phyloP scores from a whole-genome alignment of 495 filamentous ascomycete species.

The Neurospora sp. region DNA sequence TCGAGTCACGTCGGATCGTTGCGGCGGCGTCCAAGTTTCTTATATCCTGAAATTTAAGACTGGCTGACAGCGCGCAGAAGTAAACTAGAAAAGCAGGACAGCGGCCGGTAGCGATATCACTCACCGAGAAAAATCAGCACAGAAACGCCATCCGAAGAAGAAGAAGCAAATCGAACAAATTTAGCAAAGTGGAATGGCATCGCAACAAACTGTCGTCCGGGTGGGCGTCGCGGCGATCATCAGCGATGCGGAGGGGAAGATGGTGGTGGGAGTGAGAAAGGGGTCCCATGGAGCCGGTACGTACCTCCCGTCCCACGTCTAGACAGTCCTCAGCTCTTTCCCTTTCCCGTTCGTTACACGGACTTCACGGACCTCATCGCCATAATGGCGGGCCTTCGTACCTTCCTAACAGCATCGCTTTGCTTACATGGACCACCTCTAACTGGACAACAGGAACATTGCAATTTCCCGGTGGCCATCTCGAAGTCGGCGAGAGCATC shows the following conservation, averaged over 20 bases:
- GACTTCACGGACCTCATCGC: background rate
- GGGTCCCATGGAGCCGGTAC: slow-evolving; percentile 30
- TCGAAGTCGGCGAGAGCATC: slow-evolving; percentile 52
- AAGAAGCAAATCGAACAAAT: background rate
- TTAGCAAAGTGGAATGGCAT: slow-evolving; percentile 7
- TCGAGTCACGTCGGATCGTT: background rate
- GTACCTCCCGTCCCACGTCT: slow-evolving; percentile 2
- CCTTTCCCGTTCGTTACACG: background rate
- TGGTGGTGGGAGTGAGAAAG: slow-evolving; percentile 33
- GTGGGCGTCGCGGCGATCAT: slow-evolving; percentile 35
- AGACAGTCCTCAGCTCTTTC: background rate
- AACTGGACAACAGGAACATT: slow-evolving; percentile 35
- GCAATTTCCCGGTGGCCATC: slow-evolving; percentile 59
- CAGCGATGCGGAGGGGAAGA: slow-evolving; percentile 17
- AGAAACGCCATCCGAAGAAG: background rate
- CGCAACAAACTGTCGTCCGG: slow-evolving; percentile 9
- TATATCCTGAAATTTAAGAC: background rate
- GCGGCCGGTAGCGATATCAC: background rate
- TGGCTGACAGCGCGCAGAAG: background rate
- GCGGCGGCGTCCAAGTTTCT: background rate
- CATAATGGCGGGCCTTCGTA: background rate
- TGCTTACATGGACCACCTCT: background rate
- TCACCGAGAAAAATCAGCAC: background rate
- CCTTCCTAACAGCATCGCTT: background rate
- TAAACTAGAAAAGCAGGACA: background rate